Base-by-base conservation (phyloP, 1,139 yeast genomes). In the Debaryomycetaceae sp. region DNA sequence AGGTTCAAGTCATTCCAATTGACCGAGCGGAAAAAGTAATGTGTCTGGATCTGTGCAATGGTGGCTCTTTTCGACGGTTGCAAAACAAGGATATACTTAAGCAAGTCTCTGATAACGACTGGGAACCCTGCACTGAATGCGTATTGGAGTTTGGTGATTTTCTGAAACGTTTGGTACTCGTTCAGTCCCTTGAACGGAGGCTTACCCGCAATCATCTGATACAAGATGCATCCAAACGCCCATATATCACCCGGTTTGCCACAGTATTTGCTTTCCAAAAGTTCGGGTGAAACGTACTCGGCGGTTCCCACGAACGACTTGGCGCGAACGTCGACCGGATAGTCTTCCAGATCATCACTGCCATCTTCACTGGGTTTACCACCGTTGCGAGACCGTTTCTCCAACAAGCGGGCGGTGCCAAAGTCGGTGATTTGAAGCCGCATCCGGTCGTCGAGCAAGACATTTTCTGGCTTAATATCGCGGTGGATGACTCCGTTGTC, bases 281-380 rank as follows among this genome's bases (percentile, higher is more conserved):
- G 53, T 46, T 83, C 94, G 0, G 93, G 93, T 0, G 88, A 78
- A 2, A 83, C 91, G 40, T 75, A 75, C 39, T 75, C 82, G 0
- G 95, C 95, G 2, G 99, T 91, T 0, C 94, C 93, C 4, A 83
- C 94, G 57, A 83, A 83, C 0, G 89, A 81, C 11, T 81, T 77
- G 3, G 75, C 78, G 41, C 75, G 46, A 5, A 70, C 74, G 41
- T 69, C 75, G 11, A 63, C 47, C 1, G 70, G 72, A 36, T 68
- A 64, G 31, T 61, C 61, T 40, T 65, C 70, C 33, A 50, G 49
- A 21, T 51, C 58, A 32, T 51, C 13, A 38, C 29, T 33, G 39
- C 27, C 31, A 44, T 27, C 34, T 6, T 24, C 23, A 10, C 14
- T 15, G 13, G 21, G 20, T 12, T 18, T 20, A n/a, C 27, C 25